Base-by-base conservation (phyloP, 495 filamentous ascomycete species). In the Pyrenula massariospora region DNA sequence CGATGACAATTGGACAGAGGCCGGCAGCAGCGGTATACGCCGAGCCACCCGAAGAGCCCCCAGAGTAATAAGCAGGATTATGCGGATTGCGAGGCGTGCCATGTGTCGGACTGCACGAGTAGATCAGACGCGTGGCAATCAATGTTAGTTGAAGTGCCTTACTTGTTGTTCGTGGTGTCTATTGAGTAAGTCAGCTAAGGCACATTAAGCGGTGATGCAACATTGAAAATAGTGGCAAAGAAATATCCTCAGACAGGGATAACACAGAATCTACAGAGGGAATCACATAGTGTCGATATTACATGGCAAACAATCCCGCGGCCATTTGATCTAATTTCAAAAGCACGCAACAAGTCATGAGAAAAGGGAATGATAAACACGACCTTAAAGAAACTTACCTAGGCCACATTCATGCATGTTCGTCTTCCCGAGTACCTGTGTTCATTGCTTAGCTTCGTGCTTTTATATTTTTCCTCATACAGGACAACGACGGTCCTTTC, bases 341-440 rank as follows among this genome's bases (percentile, higher is more conserved):
- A n/a, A n/a, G n/a, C n/a, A n/a, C n/a, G n/a, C n/a, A n/a, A n/a
- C n/a, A n/a, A n/a, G n/a, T n/a, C n/a, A n/a, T n/a, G n/a, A n/a
- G n/a, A 48, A 48, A 48, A 19, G 11, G 42, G 19, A 19, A 48
- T 48, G 42, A 11, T 48, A 19, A 11, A 11, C 21, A 15, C 12
- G 24, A 20, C 22, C 19, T 15, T 22, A 42, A 19, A 12, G 24
- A 22, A 15, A 68, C 73, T 62, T 63, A 83, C 82, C 83, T 25
- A 87, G 70, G 2, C 92, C 92, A 5, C 94, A 67, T 70, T 97
- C 91, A 68, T 96, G 91, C 92, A 96, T 95, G 48, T 82, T 91
- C 24, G 83, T 78, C 70, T 94, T 95, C 12, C 90, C 92, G 54
- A 96, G 66, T n/a, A n/a, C n/a, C n/a, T n/a, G n/a, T n/a, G n/a